phyloP scores from a whole-genome alignment of 768 basidiomycete species.

The Asterophora lycoperdoides region DNA sequence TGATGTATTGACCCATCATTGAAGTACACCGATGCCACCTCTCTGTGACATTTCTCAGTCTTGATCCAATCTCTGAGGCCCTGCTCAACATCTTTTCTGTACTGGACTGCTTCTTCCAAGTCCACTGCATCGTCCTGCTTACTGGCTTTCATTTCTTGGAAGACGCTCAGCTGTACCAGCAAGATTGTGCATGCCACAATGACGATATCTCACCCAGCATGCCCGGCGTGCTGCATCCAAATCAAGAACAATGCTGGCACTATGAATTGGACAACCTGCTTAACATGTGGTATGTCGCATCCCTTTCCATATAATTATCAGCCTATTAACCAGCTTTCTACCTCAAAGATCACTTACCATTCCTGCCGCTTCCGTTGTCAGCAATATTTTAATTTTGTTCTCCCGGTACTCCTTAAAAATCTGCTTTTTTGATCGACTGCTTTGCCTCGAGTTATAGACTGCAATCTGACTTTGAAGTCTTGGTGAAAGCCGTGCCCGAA shows the following conservation, averaged over 20 bases:
- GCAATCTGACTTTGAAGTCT: no score
- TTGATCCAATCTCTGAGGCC: no score
- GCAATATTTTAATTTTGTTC: constrained; percentile 21
- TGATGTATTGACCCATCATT: no score
- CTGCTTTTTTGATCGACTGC: constrained; percentile 9
- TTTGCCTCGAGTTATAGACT: no score
- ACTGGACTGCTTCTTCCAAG: no score
- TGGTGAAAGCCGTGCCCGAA: no score
- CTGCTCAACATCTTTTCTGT: no score
- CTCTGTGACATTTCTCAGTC: no score
- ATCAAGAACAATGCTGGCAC: constrained; percentile 27
- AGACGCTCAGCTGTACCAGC: no score
- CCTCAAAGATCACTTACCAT: constrained; percentile 19
- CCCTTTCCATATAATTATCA: constrained; percentile 15
- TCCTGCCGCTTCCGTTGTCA: constrained; percentile 27
- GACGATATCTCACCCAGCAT: constrained; percentile 19
- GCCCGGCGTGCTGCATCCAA: constrained; percentile 30
- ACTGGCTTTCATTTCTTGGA: no score
- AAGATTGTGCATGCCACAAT: constrained; percentile 25
- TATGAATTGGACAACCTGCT: constrained; percentile 24
- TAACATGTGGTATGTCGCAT: constrained; percentile 26
- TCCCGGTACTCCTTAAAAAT: constrained; percentile 16
- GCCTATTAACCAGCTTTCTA: background rate
- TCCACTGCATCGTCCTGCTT: no score
- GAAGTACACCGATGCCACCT: no score